Evolutionary conservation across 2,329 filamentous ascomycete species (phyloP), one percentile per base, ranked within the genome.

Genomic region (Cladosporium sp.): DNA sequence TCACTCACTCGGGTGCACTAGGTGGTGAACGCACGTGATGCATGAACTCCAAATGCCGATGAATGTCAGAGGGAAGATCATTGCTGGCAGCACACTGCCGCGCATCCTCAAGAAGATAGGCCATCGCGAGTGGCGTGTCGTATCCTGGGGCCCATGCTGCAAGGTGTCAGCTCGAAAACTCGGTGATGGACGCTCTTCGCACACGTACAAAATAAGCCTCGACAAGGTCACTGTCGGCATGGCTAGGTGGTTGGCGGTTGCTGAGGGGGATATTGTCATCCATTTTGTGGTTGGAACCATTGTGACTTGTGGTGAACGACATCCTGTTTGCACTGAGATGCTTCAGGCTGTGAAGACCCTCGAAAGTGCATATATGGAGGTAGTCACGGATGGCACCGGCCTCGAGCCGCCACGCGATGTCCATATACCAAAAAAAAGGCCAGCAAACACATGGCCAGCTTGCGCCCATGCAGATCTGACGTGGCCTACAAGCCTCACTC

Each of bases 51-150:
- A 91, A 13, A 65, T 66, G 13, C 78, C 82, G 32, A 91, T 77
- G 58, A 87, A 78, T 10, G 80, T 8, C 19, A 92, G 70, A 0
- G 89, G 89, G 6, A 91, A 68, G 37, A 91, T 83, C 81, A 92
- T 83, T 68, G 88, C 86, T 12, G 89, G 89, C 58, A 88, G 71
- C 60, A 92, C 85, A 61, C 85, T 89, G 65, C 89, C 89, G 70
- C 90, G 88, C 75, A 92, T 80, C 58, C 87, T 86, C 70, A 92
- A 74, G 69, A 91, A 88, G 61, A 85, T 81, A 17, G 89, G 89
- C 80, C 87, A 86, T 78, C 89, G 91, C 19, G 87, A 90, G 72
- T 91, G 88, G 66, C 83, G 83, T 58, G 84, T 79, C 62, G 90
- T 82, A 69, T 91, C 84, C 60, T 86, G 82, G 50, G 89, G 89